Evolutionary conservation across 192 early-diverging fungal genomes (phyloP).

Genomic region (Rhizoclosmatium globosum): DNA sequence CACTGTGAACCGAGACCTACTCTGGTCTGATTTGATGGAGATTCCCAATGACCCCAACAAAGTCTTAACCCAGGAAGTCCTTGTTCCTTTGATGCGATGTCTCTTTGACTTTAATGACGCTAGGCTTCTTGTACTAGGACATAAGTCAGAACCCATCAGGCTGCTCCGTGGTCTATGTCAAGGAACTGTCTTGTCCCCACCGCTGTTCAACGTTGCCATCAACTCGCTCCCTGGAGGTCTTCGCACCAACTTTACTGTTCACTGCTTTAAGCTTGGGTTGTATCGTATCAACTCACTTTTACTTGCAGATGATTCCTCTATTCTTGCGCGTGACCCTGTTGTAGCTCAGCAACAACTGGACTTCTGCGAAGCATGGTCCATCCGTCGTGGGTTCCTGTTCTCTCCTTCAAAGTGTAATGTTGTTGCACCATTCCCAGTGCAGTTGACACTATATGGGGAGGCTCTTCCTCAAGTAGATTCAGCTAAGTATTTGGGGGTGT

Average conservation of each 20-base stretch:
- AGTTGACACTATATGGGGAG: background rate
- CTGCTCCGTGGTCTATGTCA: background rate
- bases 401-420: background rate
- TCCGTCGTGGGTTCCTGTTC: background rate
- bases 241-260: background rate
- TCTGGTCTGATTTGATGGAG: background rate
- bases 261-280: background rate
- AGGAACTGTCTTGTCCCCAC: conserved; percentile 6
- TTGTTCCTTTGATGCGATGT: background rate
- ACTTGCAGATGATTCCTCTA: background rate
- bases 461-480: background rate
- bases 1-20: background rate
- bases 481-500: background rate
- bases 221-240: background rate
- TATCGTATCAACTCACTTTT: background rate
- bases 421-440: no score
- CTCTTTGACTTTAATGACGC: background rate
- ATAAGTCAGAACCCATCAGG: background rate
- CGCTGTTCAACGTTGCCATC: conserved; percentile 5
- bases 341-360: background rate
- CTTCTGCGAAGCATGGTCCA: background rate
- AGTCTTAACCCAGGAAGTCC: background rate
- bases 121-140: conserved; percentile 1
- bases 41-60: background rate
- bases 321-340: background rate